Percentiles rank a stretch among this genome's conserved stretches.
Evolutionary conservation across 2,329 filamentous ascomycete species (phyloP).

Genomic region (Pyrenochaeta sp.): DNA sequence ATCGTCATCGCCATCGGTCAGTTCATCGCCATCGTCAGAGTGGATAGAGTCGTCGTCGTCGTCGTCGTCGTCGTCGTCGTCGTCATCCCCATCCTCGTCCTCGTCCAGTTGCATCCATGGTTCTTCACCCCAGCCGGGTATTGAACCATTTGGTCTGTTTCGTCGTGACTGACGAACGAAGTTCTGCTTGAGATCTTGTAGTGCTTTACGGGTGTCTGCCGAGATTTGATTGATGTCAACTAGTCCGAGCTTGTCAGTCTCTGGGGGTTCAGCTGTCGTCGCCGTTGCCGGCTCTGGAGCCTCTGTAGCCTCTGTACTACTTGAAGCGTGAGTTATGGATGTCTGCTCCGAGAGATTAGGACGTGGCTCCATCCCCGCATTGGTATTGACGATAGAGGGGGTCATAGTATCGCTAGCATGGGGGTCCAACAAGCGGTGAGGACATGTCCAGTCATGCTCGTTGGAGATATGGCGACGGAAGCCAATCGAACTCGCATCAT

Average conservation of each 20-base stretch:
- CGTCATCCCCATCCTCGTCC: constrained; percentile 2
- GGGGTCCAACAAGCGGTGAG: too few relatives aligned
- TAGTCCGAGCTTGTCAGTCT: constrained; percentile 33
- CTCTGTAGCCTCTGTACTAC: background rate
- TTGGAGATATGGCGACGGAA: constrained; percentile 29
- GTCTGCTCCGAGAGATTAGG: too few relatives aligned
- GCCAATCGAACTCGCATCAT: constrained; percentile 55
- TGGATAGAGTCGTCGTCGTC: constrained; percentile 8
- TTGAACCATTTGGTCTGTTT: too few relatives aligned
- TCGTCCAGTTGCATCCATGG: constrained; percentile 3
- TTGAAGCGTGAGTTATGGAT: background rate
- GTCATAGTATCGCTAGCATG: too few relatives aligned
- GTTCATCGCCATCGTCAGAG: constrained; percentile 17
- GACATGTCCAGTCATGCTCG: too few relatives aligned
- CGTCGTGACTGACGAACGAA: constrained; percentile 11
- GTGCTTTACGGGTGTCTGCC: constrained; percentile 11
- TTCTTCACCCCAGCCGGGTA: background rate
- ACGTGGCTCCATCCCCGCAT: too few relatives aligned
- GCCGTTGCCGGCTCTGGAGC: too few relatives aligned
- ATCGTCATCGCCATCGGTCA: constrained; percentile 8
- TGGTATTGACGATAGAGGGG: too few relatives aligned
- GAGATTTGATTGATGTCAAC: constrained; percentile 22
- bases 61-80: background rate
- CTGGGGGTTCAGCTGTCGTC: constrained; percentile 16
- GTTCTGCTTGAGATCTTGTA: constrained; percentile 14